Conservation (phyloP, 2,329 filamentous ascomycete genomes). For the Talaromyces sp. region DNA sequence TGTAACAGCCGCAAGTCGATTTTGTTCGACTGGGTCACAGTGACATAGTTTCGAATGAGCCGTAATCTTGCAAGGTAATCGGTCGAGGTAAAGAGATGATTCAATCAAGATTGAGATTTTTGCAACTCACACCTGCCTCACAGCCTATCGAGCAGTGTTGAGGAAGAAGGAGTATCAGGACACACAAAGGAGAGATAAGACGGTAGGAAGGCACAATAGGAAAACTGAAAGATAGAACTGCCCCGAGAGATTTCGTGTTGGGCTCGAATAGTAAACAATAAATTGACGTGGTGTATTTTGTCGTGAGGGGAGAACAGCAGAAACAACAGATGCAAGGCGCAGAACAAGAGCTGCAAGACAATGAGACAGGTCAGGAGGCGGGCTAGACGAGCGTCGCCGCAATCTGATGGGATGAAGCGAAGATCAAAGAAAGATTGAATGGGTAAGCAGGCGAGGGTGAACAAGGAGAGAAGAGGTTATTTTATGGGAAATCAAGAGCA, state of each 20-base stretch:
- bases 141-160: not conserved
- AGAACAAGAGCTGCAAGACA: constrained; percentile 7
- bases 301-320: not conserved
- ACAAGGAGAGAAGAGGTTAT: not conserved
- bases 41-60: not conserved
- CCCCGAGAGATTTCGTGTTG: not conserved
- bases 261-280: not conserved
- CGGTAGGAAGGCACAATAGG: not conserved
- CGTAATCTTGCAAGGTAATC: not conserved
- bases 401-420: constrained; percentile 7
- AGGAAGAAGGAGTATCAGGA: not conserved
- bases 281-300: not conserved
- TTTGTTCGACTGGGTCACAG: not conserved
- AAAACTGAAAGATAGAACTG: not conserved
- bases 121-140: not conserved
- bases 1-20: constrained; percentile 1
- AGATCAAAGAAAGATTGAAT: not conserved
- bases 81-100: not conserved
- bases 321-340: constrained; percentile 12
- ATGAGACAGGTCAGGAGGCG: constrained; percentile 8
- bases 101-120: not conserved
- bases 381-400: not conserved
- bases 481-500: not conserved
- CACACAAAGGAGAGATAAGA: not conserved
- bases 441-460: not conserved